A percentile compares a stretch with the other conserved stretches of the same genome.
phyloP scores from a whole-genome alignment of 371 early-diverging fungal genomes.

The Lichtheimia hyalospora region DNA sequence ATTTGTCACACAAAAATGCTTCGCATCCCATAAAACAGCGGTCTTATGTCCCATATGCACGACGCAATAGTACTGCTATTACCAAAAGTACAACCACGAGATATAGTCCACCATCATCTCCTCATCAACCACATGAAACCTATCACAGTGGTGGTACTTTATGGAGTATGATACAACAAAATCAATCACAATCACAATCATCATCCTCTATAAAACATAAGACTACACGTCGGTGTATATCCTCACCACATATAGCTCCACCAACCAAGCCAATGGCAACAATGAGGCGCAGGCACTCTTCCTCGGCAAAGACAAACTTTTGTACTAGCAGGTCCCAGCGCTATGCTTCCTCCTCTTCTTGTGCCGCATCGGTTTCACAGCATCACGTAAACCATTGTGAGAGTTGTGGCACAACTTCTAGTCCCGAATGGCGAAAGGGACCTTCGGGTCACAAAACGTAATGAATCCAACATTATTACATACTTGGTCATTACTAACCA shows the following conservation, averaged over 20 bases:
- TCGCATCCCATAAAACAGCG: not conserved
- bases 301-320: slow-evolving; percentile 2
- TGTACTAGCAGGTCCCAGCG: slow-evolving; percentile 1
- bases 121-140: not conserved
- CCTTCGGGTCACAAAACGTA: slow-evolving; percentile 55
- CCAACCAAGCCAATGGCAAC: not conserved
- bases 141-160: no score
- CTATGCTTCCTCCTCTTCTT: no score
- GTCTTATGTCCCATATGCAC: slow-evolving; percentile 10
- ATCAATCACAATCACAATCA: not conserved
- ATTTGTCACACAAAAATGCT: slow-evolving; percentile 1
- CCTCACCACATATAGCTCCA: not conserved
- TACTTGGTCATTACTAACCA: not conserved
- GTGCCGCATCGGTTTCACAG: slow-evolving; percentile 10
- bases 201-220: not conserved
- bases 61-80: slow-evolving; percentile 5
- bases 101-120: not conserved
- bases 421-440: slow-evolving; percentile 54
- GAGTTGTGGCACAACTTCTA: slow-evolving; percentile 45
- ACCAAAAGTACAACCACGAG: no score
- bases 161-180: not conserved
- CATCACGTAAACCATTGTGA: slow-evolving; percentile 26
- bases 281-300: slow-evolving; percentile 10
- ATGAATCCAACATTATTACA: slow-evolving; percentile 3
- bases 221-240: not conserved